Percentiles rank a stretch among this genome's conserved stretches.
Conservation (phyloP, 108 stramenopile genomes). For the Chaetoceros muelleri region DNA sequence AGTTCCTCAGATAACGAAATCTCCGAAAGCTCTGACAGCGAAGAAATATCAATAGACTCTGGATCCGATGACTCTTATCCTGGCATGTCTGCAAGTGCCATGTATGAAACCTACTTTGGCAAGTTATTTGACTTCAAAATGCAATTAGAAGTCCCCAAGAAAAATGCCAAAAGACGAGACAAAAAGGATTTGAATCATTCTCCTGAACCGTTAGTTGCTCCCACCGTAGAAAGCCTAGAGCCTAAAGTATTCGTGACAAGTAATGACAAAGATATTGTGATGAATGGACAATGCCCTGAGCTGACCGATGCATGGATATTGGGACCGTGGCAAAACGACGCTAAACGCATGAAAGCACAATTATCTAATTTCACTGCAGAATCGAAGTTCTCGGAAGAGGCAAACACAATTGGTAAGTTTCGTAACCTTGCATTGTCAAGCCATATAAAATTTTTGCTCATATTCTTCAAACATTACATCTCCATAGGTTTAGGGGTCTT, state of each 20-base stretch:
- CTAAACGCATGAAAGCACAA: slow-evolving; percentile 1
- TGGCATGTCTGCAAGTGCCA: slow-evolving; percentile 14
- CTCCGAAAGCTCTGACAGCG: slow-evolving; percentile 19
- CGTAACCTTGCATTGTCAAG: neutral
- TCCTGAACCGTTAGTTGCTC: slow-evolving; percentile 20
- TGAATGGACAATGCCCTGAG: slow-evolving; percentile 22
- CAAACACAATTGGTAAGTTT: neutral
- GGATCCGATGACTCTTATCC: slow-evolving; percentile 15
- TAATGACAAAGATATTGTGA: slow-evolving; percentile 15
- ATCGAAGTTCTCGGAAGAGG: neutral
- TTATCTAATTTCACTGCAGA: slow-evolving; percentile 7
- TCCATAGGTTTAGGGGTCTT: neutral
- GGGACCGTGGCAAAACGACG: slow-evolving; percentile 12
- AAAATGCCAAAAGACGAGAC: no score
- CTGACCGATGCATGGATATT: slow-evolving; percentile 23
- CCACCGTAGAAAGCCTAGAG: slow-evolving; percentile 17
- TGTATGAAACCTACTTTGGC: neutral
- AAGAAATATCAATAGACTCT: neutral
- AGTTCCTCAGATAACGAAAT: slow-evolving; percentile 14
- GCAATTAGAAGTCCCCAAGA: no score
- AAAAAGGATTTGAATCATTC: slow-evolving; percentile 1
- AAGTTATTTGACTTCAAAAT: no score
- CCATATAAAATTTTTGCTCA: neutral
- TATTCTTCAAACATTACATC: no score
- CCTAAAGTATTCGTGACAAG: slow-evolving; percentile 22